A percentile compares a stretch with the other conserved stretches of the same genome.
phyloP scores from a whole-genome alignment of 306 rosid species.

The Medicago ruthenica region DNA sequence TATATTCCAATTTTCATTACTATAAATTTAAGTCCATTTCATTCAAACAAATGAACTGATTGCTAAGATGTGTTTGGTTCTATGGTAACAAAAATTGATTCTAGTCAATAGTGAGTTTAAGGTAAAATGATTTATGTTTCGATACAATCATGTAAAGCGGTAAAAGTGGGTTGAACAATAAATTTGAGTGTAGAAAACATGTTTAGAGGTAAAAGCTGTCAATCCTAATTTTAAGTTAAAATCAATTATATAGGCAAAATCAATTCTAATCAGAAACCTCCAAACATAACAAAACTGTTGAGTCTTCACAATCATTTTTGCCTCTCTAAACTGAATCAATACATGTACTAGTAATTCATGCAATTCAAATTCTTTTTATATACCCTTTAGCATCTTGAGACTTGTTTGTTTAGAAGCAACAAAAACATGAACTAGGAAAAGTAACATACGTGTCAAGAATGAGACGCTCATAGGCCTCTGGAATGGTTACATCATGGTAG shows the following conservation, averaged over 20 bases:
- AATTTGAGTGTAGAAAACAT: background rate
- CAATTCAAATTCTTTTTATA: background rate
- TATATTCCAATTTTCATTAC: conserved; percentile 23
- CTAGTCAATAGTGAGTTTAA: background rate
- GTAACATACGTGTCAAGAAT: conserved; percentile 91
- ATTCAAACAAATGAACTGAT: conserved; percentile 34
- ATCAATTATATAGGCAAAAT: background rate
- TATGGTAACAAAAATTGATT: background rate
- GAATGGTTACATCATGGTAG: conserved; percentile 77
- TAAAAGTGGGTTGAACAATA: background rate
- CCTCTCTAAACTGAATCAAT: background rate
- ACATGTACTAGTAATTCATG: conserved; percentile 13
- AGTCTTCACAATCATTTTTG: background rate
- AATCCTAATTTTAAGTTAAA: background rate
- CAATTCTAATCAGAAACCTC: background rate
- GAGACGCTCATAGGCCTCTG: conserved; percentile 97
- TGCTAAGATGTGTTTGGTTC: background rate
- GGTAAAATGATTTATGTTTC: background rate
- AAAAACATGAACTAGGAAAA: conserved; percentile 21
- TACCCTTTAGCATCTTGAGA: background rate
- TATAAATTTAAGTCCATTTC: conserved; percentile 22
- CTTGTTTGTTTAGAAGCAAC: conserved; percentile 6
- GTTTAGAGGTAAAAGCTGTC: background rate
- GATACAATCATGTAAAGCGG: background rate
- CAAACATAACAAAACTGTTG: background rate